Percentiles rank a stretch among this genome's conserved stretches.
Evolutionary conservation across 306 rosid genomes (phyloP).

Genomic region (Boehmeria nivea): DNA sequence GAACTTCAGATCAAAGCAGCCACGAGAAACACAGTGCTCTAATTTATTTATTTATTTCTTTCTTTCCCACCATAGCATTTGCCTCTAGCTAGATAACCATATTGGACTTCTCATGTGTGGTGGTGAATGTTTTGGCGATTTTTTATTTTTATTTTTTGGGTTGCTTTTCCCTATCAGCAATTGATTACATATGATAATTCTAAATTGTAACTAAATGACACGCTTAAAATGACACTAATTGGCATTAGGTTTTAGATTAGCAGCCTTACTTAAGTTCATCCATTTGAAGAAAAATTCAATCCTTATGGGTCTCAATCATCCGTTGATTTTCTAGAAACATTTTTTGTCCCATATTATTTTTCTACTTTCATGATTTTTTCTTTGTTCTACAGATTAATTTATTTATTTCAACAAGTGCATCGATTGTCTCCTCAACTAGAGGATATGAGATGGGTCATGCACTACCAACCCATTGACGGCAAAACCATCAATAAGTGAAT

Average conservation of each 20-base stretch:
- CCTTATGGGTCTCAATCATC: constrained; percentile 9
- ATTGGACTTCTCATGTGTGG: neutral
- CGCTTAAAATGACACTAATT: no score
- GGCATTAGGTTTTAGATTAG: no score
- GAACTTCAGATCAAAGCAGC: constrained; percentile 4
- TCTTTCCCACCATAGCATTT: neutral
- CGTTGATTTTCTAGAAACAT: constrained; percentile 9
- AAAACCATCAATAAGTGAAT: neutral
- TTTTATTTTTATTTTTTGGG: neutral
- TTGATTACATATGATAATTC: no score
- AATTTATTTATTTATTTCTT: neutral
- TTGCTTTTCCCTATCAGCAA: no score
- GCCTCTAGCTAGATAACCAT: neutral
- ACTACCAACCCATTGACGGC: neutral
- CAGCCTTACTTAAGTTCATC: neutral
- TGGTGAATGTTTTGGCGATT: neutral
- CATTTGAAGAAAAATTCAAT: neutral
- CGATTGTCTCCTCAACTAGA: no score
- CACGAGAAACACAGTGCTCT: neutral
- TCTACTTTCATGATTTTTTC: neutral
- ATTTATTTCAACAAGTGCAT: constrained; percentile 1
- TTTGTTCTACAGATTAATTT: neutral
- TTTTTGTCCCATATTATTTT: neutral
- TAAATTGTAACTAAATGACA: no score
- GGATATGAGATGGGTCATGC: constrained; percentile 4